Conservation (phyloP, 371 early-diverging fungal species). For the Mortierella sp. region DNA sequence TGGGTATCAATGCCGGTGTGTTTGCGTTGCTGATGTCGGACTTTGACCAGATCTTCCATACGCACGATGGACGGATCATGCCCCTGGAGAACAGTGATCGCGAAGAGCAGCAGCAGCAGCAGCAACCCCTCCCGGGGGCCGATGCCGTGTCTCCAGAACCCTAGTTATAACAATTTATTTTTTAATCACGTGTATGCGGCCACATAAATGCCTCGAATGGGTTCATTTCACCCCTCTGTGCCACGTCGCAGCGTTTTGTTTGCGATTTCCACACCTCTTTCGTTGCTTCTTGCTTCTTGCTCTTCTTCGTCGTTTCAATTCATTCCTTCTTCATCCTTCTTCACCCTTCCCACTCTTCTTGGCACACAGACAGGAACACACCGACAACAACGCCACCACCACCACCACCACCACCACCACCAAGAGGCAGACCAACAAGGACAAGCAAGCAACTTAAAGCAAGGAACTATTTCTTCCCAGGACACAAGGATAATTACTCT, state of each 20-base stretch:
- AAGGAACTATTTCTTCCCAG: background rate
- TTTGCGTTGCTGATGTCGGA: constrained; percentile 90
- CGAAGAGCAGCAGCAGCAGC: background rate
- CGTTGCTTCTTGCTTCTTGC: background rate
- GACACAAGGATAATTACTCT: background rate
- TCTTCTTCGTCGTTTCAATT: background rate
- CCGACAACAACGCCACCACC: too few relatives aligned
- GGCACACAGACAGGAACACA: too few relatives aligned
- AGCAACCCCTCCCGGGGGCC: background rate
- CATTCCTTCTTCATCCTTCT: background rate
- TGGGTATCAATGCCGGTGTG: constrained; percentile 92
- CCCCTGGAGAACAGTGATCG: constrained; percentile 49
- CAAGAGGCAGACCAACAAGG: too few relatives aligned
- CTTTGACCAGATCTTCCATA: constrained; percentile 89
- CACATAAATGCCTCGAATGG: too few relatives aligned
- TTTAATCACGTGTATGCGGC: too few relatives aligned
- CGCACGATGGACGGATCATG: constrained; percentile 63
- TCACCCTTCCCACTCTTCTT: background rate
- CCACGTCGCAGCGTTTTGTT: background rate
- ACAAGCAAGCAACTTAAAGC: background rate
- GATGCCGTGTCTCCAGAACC: background rate
- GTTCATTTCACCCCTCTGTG: background rate
- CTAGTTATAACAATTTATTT: too few relatives aligned
- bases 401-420: background rate
- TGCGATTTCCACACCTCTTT: background rate